Percentiles rank a stretch among this genome's conserved stretches.
These are phyloP conservation scores for Penicillium sp. DNA, from an alignment of 2,329 filamentous ascomycete species.

Conservation along the genomic window DNA sequence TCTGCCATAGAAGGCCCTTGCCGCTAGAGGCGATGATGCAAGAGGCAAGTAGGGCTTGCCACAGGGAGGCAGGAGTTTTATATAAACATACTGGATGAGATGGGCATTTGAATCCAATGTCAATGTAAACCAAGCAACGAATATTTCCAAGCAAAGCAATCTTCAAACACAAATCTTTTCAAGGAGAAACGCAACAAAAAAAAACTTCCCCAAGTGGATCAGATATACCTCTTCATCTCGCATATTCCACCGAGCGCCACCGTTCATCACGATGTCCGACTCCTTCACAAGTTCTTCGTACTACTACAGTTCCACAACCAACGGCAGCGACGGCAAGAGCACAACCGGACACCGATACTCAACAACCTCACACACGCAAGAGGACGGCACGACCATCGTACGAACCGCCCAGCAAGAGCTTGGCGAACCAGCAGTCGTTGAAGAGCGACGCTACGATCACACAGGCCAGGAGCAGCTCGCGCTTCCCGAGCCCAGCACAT, in stretches of 20 bases:
- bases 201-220: conserved; percentile 3
- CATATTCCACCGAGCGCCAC: conserved; percentile 9
- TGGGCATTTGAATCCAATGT: neutral
- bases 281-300: conserved; percentile 36
- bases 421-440: conserved; percentile 34
- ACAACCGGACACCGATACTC: conserved; percentile 37
- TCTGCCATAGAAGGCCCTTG: conserved; percentile 4
- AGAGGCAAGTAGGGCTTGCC: conserved; percentile 11
- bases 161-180: neutral
- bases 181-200: neutral
- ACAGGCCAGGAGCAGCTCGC: conserved; percentile 32
- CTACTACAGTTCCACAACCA: conserved; percentile 35
- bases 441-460: conserved; percentile 37
- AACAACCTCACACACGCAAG: conserved; percentile 34
- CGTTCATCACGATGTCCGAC: conserved; percentile 24
- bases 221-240: conserved; percentile 5
- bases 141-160: neutral
- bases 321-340: conserved; percentile 25
- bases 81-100: conserved; percentile 1
- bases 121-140: neutral
- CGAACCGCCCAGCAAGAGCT: conserved; percentile 38
- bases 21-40: conserved; percentile 8
- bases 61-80: neutral
- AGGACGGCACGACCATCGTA: conserved; percentile 35
- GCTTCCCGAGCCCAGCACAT: conserved; percentile 14